Conservation (phyloP, 108 stramenopile genomes). For the Discostella pseudostelligera region DNA sequence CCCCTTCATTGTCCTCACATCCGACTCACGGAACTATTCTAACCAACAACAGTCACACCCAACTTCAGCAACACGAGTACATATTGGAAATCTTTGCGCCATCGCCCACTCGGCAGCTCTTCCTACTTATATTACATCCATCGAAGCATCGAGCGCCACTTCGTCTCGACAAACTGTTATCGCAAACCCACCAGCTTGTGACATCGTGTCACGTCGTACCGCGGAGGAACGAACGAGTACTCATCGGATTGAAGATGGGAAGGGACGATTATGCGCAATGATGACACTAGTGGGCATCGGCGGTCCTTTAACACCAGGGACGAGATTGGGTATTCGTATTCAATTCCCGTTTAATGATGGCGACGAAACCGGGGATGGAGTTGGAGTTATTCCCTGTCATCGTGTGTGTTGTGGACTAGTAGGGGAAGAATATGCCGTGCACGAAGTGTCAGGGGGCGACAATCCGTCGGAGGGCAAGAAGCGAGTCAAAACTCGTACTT, state of each 20-base stretch:
- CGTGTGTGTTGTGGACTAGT: conserved; percentile 43
- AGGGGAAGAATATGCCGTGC: conserved; percentile 44
- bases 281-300: conserved; percentile 41
- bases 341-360: conserved; percentile 17
- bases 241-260: conserved; percentile 32
- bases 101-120: conserved; percentile 32
- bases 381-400: conserved; percentile 32
- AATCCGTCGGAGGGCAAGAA: conserved; percentile 14
- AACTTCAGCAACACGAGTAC: conserved; percentile 28
- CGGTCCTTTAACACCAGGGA: conserved; percentile 33
- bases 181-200: conserved; percentile 32
- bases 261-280: conserved; percentile 33
- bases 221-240: conserved; percentile 36
- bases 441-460: conserved; percentile 14
- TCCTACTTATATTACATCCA: conserved; percentile 27
- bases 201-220: conserved; percentile 33
- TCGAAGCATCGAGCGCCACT: conserved; percentile 24
- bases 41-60: conserved; percentile 5
- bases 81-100: conserved; percentile 32
- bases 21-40: conserved; percentile 1
- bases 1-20: conserved; percentile 30
- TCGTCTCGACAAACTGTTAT: conserved; percentile 16
- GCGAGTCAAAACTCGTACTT: conserved; percentile 43
- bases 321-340: conserved; percentile 26
- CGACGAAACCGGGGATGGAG: conserved; percentile 11